These are phyloP conservation scores for Paramecium primaurelia DNA, from an alignment of 73 alveolate genomes.

Conservation along the genomic window DNA sequence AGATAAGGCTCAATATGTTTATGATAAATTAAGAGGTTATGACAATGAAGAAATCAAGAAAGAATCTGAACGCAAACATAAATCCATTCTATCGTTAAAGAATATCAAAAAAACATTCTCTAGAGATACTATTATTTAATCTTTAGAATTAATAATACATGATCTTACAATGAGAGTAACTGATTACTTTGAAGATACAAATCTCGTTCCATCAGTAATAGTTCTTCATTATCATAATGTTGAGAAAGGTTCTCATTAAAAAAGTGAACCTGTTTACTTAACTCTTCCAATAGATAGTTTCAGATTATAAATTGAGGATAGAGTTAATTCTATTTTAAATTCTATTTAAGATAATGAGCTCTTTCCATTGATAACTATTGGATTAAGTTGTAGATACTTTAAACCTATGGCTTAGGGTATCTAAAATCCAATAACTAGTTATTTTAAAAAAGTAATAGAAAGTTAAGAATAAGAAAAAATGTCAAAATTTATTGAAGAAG, in stretches of 20 bases:
- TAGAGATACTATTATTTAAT: background rate
- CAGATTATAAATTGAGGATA: background rate
- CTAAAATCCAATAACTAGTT: background rate
- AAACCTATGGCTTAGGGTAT: background rate
- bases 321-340: background rate
- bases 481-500: background rate
- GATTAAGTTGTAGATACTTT: background rate
- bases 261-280: background rate
- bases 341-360: background rate
- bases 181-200: background rate
- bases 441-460: background rate
- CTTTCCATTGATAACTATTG: background rate
- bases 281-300: background rate
- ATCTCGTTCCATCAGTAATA: background rate
- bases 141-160: background rate
- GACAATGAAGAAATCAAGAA: background rate
- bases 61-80: background rate
- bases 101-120: background rate
- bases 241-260: background rate
- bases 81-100: background rate
- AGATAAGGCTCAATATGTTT: background rate
- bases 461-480: background rate
- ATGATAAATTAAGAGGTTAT: constrained; percentile 12
- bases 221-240: background rate
- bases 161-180: background rate